A percentile compares a stretch with the other conserved stretches of the same genome.
Conservation (phyloP, 2,329 filamentous ascomycete genomes). For the Pyricularia sp. region DNA sequence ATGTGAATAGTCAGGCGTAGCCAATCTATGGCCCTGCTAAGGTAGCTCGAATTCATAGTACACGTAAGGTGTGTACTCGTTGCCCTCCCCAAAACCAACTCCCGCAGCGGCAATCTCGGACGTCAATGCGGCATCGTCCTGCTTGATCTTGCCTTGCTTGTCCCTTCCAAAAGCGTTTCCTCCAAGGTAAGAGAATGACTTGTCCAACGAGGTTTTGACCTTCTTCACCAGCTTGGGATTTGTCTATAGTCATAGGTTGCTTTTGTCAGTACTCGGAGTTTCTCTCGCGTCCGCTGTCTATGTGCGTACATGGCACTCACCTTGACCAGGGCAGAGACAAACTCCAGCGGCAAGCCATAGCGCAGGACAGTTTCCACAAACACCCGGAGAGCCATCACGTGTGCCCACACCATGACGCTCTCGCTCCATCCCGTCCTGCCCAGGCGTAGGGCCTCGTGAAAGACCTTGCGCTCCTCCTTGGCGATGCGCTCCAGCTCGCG, state of each 20-base stretch:
- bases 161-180: conserved; percentile 91
- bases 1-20: neutral
- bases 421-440: conserved; percentile 92
- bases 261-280: conserved; percentile 10
- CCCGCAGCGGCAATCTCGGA: conserved; percentile 78
- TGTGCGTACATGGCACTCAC: conserved; percentile 39
- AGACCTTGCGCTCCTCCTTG: conserved; percentile 82
- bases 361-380: conserved; percentile 98
- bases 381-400: conserved; percentile 81
- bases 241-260: conserved; percentile 43
- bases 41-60: conserved; percentile 90
- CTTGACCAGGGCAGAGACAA: conserved; percentile 75
- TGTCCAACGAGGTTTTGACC: conserved; percentile 69
- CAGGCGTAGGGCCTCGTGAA: conserved; percentile 82
- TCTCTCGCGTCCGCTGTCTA: neutral
- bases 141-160: conserved; percentile 84
- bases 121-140: conserved; percentile 73
- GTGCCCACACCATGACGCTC: conserved; percentile 91
- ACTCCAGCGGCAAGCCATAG: conserved; percentile 87
- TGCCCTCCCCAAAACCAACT: conserved; percentile 56
- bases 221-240: conserved; percentile 75
- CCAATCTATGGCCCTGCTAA: conserved; percentile 11
- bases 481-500: conserved; percentile 74
- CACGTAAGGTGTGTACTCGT: conserved; percentile 91
- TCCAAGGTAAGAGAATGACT: conserved; percentile 80